Base-by-base conservation (phyloP, 2,329 filamentous ascomycete genomes). In the Pestalotiopsis sp. region DNA sequence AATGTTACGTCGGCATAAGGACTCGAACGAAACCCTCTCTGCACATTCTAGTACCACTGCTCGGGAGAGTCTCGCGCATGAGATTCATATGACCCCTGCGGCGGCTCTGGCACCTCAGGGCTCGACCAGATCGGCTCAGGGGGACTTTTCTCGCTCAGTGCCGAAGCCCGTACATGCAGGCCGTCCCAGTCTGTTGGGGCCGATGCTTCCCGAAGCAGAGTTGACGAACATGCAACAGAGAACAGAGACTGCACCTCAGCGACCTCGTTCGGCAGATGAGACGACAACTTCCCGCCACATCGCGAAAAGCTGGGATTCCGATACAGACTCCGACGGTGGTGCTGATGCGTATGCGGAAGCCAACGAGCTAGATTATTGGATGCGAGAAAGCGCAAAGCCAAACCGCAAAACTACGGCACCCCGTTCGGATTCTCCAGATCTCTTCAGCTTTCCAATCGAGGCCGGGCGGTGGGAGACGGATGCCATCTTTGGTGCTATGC, bases 291-390 rank as follows among this genome's bases (percentile, higher is more conserved):
- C 83, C 4, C 77, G 75, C 13, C 76, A 74, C 55, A 77, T 79
- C 35, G 78, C 75, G 1, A 76, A 81, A 17, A 83, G 79, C 61
- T 85, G 84, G 79, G 80, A 81, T 26, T 81, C 79, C 1, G 82
- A 82, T n/a, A 87, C 84, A 77, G 82, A 83, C 40, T 81, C 79
- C 3, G 82, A 83, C 11, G 83, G 80, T 71, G 76, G 76, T 17
- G 77, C 77, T 1, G 78, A 79, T 44, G 78, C 78, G 3, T 81
- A 81, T 48, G 76, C 78, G 7, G 78, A 79, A 22, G 81, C 83
- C 17, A 82, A 17, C 77, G 86, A 82, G 68, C 80, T 86, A 4
- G 87, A 89, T 66, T 86, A 87, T 26, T 89, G 87, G 87, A 82
- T 89, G 77, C 82, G 82, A 6, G 85, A 87, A 73, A 85, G 85